These are phyloP conservation scores for Colletotrichum sp. DNA, from an alignment of 2,329 filamentous ascomycete genomes.

Conservation along the genomic window DNA sequence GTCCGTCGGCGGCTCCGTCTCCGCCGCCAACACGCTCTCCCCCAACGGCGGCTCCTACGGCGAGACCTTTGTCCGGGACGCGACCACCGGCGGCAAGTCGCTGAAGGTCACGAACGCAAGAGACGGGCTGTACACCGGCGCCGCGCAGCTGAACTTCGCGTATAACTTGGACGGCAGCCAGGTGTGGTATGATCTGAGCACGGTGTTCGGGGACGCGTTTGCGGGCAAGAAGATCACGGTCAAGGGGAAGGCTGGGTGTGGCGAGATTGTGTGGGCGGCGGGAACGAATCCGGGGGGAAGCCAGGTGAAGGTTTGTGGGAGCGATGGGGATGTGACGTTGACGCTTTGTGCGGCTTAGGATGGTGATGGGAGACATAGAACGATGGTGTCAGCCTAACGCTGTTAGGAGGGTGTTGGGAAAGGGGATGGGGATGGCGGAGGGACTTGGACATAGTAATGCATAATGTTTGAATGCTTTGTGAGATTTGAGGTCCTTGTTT, in stretches of 20 bases:
- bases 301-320: conserved; percentile 41
- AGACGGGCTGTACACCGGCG: conserved; percentile 43
- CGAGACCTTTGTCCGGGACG: conserved; percentile 39
- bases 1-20: conserved; percentile 40
- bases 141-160: conserved; percentile 44
- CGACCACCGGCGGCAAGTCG: conserved; percentile 40
- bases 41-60: conserved; percentile 31
- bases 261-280: conserved; percentile 37
- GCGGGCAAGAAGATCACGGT: conserved; percentile 35
- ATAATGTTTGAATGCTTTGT: too few relatives aligned
- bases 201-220: conserved; percentile 45
- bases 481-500: too few relatives aligned
- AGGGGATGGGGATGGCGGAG: too few relatives aligned
- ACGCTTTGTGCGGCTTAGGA: conserved; percentile 36
- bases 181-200: conserved; percentile 45
- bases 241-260: conserved; percentile 32
- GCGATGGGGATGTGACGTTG: conserved; percentile 35
- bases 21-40: conserved; percentile 28
- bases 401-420: too few relatives aligned
- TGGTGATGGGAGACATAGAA: too few relatives aligned
- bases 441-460: too few relatives aligned
- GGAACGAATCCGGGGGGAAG: conserved; percentile 39
- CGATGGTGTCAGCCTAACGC: too few relatives aligned
- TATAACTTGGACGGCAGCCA: conserved; percentile 38
- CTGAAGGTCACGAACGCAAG: conserved; percentile 40